Evolutionary conservation across 768 basidiomycete species (phyloP).

Genomic region (Lactarius hatsudake): DNA sequence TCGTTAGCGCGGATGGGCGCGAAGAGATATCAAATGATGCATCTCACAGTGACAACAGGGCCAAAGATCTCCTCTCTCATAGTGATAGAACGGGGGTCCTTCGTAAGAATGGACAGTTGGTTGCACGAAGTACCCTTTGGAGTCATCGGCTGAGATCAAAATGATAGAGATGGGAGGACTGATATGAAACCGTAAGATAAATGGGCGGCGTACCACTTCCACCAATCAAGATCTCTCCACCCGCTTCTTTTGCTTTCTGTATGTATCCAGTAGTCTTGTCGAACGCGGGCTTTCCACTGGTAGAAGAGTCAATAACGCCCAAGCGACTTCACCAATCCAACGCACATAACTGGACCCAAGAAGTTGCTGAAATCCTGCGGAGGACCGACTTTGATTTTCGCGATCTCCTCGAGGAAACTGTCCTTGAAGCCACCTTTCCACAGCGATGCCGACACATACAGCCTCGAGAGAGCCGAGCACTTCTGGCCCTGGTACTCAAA

Average conservation of each 20-base stretch:
- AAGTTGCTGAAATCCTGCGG: conserved; percentile 79
- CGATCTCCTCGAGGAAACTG: conserved; percentile 65
- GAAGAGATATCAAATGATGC: conserved; percentile 22
- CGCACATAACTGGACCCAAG: conserved; percentile 93
- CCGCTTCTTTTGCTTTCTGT: conserved; percentile 79
- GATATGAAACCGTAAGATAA: background rate
- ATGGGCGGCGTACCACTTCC: conserved; percentile 57
- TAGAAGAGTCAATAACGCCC: background rate
- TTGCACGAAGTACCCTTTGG: conserved; percentile 89
- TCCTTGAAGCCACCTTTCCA: conserved; percentile 90
- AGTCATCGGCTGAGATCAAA: conserved; percentile 65
- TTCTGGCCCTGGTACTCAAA: conserved; percentile 99
- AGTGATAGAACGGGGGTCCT: conserved; percentile 84
- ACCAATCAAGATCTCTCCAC: conserved; percentile 87
- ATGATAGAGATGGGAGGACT: background rate
- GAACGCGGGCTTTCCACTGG: conserved; percentile 79
- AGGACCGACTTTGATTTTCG: conserved; percentile 83
- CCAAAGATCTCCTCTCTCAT: conserved; percentile 98
- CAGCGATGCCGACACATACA: conserved; percentile 83
- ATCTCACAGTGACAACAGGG: conserved; percentile 79
- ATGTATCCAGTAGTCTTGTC: conserved; percentile 85
- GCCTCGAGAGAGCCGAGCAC: conserved; percentile 89
- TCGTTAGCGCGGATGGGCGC: background rate
- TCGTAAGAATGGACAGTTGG: conserved; percentile 91
- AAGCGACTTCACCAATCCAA: conserved; percentile 25